phyloP scores from a whole-genome alignment of 257 asterid species.

The Cynanchum wilfordii region DNA sequence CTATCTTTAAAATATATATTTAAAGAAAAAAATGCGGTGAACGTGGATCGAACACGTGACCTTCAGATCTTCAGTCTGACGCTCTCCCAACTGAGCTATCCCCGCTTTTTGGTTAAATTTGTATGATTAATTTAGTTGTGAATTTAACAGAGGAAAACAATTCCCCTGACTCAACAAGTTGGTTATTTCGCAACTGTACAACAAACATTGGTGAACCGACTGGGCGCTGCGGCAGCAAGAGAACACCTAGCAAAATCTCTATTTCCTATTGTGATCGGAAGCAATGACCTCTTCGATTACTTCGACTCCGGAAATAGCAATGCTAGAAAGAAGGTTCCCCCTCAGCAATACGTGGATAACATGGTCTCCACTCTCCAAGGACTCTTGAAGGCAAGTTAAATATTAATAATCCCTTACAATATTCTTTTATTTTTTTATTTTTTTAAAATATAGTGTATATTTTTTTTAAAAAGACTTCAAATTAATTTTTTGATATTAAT shows the following conservation, averaged over 20 bases:
- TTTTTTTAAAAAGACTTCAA: too few relatives aligned
- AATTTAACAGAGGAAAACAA: constrained; percentile 25
- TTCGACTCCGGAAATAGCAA: constrained; percentile 21
- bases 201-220: constrained; percentile 30
- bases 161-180: constrained; percentile 47
- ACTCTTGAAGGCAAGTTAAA: constrained; percentile 39
- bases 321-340: constrained; percentile 19
- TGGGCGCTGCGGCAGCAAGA: constrained; percentile 34
- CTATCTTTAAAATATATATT: too few relatives aligned
- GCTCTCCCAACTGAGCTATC: constrained; percentile 98
- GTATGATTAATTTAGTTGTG: too few relatives aligned
- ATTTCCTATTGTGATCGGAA: constrained; percentile 61
- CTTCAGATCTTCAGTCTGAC: constrained; percentile 86
- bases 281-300: constrained; percentile 61
- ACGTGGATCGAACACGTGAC: constrained; percentile 98
- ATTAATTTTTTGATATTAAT: too few relatives aligned
- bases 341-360: constrained; percentile 47
- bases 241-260: constrained; percentile 54
- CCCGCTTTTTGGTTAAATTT: too few relatives aligned
- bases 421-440: too few relatives aligned
- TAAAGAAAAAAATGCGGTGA: constrained; percentile 63
- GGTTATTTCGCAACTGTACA: constrained; percentile 38
- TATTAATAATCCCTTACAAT: too few relatives aligned
- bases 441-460: too few relatives aligned
- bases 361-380: constrained; percentile 58